Conservation (phyloP, 352 stramenopile genomes). For the Globisporangium recalcitrans region DNA sequence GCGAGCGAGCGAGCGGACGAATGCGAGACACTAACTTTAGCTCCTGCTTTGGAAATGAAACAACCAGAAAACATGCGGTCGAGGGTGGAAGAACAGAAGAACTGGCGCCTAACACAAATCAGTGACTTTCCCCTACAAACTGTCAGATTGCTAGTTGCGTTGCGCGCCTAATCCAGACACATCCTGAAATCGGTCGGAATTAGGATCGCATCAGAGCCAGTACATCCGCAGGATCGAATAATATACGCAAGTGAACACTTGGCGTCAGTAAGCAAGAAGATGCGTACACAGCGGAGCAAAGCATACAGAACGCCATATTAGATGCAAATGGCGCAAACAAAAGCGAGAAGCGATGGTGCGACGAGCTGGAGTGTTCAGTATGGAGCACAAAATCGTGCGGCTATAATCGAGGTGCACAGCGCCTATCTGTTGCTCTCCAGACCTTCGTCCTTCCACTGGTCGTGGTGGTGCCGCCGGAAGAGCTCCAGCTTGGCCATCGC, state of each 20-base stretch:
- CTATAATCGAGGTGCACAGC: too few relatives aligned
- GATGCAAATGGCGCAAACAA: not conserved
- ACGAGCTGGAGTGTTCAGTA: not conserved
- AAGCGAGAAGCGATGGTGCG: not conserved
- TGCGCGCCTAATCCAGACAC: too few relatives aligned
- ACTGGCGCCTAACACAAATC: not conserved
- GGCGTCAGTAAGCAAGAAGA: not conserved
- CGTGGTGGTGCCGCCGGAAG: slow-evolving; percentile 40
- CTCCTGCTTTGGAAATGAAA: not conserved
- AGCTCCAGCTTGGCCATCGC: slow-evolving; percentile 38
- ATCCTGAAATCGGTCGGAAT: too few relatives aligned
- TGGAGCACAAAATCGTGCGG: not conserved
- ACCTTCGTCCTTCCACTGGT: slow-evolving; percentile 22
- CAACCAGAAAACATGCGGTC: not conserved
- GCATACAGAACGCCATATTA: not conserved
- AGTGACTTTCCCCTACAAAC: too few relatives aligned
- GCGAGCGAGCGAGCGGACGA: not conserved
- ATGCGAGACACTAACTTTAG: not conserved
- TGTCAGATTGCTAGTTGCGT: too few relatives aligned
- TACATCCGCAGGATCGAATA: not conserved
- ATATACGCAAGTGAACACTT: too few relatives aligned
- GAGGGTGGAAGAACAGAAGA: too few relatives aligned
- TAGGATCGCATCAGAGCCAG: too few relatives aligned
- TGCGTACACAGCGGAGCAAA: not conserved
- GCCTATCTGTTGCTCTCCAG: too few relatives aligned